Conservation (phyloP, 805 yeast species). For the Yamadazyma nakazawae region DNA sequence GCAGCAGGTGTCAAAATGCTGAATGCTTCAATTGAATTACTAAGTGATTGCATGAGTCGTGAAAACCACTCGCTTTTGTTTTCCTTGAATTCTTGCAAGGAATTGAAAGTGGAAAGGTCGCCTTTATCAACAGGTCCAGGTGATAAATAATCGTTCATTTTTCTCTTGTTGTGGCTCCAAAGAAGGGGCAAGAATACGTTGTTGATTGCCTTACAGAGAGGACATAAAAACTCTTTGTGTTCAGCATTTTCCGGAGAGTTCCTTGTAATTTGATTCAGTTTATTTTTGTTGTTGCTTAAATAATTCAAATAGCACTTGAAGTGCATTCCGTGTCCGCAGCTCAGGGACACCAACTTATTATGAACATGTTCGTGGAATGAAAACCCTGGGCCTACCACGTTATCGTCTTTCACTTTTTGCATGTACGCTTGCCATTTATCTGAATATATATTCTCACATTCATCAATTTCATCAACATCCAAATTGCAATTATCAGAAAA, state of each 20-base stretch:
- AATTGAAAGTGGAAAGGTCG: conserved; percentile 7
- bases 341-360: conserved; percentile 51
- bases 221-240: conserved; percentile 78
- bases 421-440: conserved; percentile 40
- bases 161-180: conserved; percentile 49
- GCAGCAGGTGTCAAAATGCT: conserved; percentile 26
- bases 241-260: conserved; percentile 74
- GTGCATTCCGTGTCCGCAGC: conserved; percentile 97
- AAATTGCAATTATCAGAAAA: conserved; percentile 48
- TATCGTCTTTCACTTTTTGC: conserved; percentile 28
- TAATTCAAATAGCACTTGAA: conserved; percentile 69
- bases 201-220: conserved; percentile 83
- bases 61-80: conserved; percentile 21
- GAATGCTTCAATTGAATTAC: conserved; percentile 21
- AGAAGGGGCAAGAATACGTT: conserved; percentile 79
- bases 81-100: conserved; percentile 12
- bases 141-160: conserved; percentile 21
- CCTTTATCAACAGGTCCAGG: conserved; percentile 13
- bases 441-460: conserved; percentile 16
- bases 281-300: conserved; percentile 50
- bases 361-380: conserved; percentile 39
- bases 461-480: conserved; percentile 30
- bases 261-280: conserved; percentile 72
- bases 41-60: conserved; percentile 18
- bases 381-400: conserved; percentile 72